A percentile compares a stretch with the other conserved stretches of the same genome.
phyloP scores from a whole-genome alignment of 1,284 basidiomycete species.

The Pseudozyma sp. region DNA sequence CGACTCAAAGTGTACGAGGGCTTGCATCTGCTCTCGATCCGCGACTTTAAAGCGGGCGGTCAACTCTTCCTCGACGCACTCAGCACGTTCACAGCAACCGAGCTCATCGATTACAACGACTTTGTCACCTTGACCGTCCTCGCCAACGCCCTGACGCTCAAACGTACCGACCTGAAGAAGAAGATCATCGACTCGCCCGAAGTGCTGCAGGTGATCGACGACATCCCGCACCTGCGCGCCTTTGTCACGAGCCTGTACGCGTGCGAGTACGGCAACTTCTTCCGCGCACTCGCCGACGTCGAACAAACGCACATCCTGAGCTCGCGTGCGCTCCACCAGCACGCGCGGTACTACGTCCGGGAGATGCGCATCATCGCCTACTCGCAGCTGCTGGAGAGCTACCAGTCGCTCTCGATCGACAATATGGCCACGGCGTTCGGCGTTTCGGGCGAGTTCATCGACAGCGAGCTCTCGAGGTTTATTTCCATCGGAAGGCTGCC shows the following conservation, averaged over 20 bases:
- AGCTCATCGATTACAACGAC: slow-evolving; percentile 88
- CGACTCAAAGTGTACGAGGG: slow-evolving; percentile 95
- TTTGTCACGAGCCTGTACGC: slow-evolving; percentile 79
- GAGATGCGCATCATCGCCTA: slow-evolving; percentile 98
- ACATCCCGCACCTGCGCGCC: slow-evolving; percentile 71
- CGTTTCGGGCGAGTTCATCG: slow-evolving; percentile 87
- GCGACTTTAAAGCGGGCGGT: slow-evolving; percentile 74
- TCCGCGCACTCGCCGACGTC: slow-evolving; percentile 84
- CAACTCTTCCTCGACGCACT: slow-evolving; percentile 87
- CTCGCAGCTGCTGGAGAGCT: slow-evolving; percentile 88
- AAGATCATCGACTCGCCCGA: slow-evolving; percentile 76
- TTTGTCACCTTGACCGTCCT: slow-evolving; percentile 90
- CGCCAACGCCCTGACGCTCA: slow-evolving; percentile 80
- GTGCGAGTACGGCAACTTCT: slow-evolving; percentile 94
- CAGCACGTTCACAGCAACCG: slow-evolving; percentile 92
- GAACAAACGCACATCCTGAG: slow-evolving; percentile 88
- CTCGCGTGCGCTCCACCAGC: slow-evolving; percentile 85
- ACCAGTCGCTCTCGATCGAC: slow-evolving; percentile 88
- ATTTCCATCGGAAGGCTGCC: slow-evolving; percentile 90
- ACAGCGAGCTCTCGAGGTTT: slow-evolving; percentile 87
- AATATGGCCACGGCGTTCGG: slow-evolving; percentile 89
- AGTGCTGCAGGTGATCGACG: slow-evolving; percentile 70
- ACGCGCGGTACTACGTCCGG: slow-evolving; percentile 89
- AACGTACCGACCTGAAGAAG: slow-evolving; percentile 89
- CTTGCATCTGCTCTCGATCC: slow-evolving; percentile 84